Evolutionary conservation across 2,329 filamentous ascomycete species (phyloP).

Genomic region (Rutstroemia sp.): DNA sequence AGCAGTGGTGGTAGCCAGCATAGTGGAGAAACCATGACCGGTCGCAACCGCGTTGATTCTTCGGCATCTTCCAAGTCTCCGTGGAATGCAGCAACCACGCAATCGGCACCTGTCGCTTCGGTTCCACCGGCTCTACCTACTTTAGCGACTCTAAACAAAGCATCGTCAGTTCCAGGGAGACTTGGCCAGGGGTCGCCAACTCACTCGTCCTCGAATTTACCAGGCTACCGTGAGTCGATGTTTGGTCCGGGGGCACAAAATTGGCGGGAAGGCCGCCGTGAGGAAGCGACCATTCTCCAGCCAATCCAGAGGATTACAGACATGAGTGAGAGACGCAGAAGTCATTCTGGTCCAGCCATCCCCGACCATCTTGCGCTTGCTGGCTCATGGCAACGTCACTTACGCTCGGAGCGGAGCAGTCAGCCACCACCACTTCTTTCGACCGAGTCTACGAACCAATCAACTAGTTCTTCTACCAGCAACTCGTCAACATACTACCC

Average conservation of each 20-base stretch:
- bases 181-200: conserved; percentile 16
- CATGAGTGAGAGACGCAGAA: conserved; percentile 16
- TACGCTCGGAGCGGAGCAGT: conserved; percentile 12
- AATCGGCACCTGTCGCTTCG: background rate
- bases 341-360: conserved; percentile 9
- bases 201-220: conserved; percentile 20
- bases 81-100: conserved; percentile 16
- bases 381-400: conserved; percentile 20
- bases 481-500: conserved; percentile 24
- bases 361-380: conserved; percentile 16
- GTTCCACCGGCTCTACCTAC: conserved; percentile 11
- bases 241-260: conserved; percentile 19
- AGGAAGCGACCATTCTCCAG: conserved; percentile 14
- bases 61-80: conserved; percentile 15
- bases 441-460: conserved; percentile 25
- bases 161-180: conserved; percentile 4
- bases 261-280: conserved; percentile 25
- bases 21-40: conserved; percentile 12
- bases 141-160: background rate
- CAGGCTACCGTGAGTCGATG: conserved; percentile 29
- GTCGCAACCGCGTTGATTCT: conserved; percentile 19
- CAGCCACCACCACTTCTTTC: conserved; percentile 24
- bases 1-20: conserved; percentile 19
- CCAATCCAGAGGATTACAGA: conserved; percentile 15
- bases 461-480: conserved; percentile 22